A percentile compares a stretch with the other conserved stretches of the same genome.
These are phyloP conservation scores for Elsinoe batatas DNA, from an alignment of 2,329 filamentous ascomycete genomes.

Conservation along the genomic window DNA sequence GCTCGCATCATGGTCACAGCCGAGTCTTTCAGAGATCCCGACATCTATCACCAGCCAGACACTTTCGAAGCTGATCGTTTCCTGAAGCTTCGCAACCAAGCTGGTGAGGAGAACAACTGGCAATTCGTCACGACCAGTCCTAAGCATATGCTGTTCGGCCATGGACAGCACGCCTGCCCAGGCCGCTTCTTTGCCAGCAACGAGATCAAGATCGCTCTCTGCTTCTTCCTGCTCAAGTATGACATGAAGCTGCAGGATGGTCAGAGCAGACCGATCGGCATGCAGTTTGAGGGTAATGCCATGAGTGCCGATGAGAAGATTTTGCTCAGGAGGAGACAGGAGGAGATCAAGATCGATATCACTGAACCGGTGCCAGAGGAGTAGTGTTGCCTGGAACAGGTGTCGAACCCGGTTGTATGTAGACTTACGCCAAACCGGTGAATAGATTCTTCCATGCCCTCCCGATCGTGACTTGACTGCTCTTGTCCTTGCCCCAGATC, in stretches of 20 bases:
- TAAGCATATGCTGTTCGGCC: conserved; percentile 22
- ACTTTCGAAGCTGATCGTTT: conserved; percentile 21
- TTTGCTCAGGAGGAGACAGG: conserved; percentile 6
- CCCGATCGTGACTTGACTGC: background rate
- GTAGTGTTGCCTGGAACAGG: background rate
- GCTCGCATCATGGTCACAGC: conserved; percentile 15
- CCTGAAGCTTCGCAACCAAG: conserved; percentile 17
- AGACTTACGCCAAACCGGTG: no score
- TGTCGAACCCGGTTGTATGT: background rate
- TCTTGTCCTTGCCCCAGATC: background rate
- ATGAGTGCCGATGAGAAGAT: conserved; percentile 5
- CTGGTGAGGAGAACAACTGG: conserved; percentile 19
- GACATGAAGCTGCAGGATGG: conserved; percentile 24
- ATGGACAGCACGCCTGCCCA: conserved; percentile 27
- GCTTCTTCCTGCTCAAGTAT: conserved; percentile 26
- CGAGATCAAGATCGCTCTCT: conserved; percentile 28
- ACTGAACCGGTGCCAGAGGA: background rate
- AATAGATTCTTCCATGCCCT: background rate
- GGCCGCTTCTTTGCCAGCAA: conserved; percentile 28
- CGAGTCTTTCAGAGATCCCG: conserved; percentile 14
- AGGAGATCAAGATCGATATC: conserved; percentile 12
- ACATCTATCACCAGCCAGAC: conserved; percentile 16
- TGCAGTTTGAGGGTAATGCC: conserved; percentile 10
- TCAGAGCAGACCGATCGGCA: conserved; percentile 10
- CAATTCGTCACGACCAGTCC: conserved; percentile 19